A percentile compares a stretch with the other conserved stretches of the same genome.
phyloP scores from a whole-genome alignment of 2,329 filamentous ascomycete species.

The Fusarium sambucinum region DNA sequence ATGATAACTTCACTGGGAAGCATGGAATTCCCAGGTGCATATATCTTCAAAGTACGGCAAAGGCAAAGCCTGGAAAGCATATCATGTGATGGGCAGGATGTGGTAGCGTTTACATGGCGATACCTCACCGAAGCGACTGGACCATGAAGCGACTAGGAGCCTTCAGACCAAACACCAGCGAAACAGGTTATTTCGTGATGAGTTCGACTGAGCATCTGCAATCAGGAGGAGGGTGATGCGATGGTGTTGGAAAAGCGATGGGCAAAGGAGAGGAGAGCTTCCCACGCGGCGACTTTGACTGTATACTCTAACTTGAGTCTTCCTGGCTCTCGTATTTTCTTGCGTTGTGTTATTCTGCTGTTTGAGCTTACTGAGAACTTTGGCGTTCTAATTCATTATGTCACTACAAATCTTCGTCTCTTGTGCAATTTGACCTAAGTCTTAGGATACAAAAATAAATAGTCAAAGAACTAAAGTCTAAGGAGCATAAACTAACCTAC shows the following conservation, averaged over 20 bases:
- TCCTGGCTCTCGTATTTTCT: conserved; percentile 41
- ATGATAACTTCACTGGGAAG: conserved; percentile 32
- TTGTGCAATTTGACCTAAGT: background rate
- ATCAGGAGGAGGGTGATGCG: conserved; percentile 8
- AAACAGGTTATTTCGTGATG: background rate
- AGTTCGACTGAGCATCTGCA: conserved; percentile 3
- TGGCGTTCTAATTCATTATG: conserved; percentile 33
- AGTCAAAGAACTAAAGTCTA: no score
- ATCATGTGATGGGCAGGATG: conserved; percentile 19
- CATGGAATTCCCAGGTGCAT: conserved; percentile 27
- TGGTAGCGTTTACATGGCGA: conserved; percentile 23
- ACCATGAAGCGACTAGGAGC: background rate
- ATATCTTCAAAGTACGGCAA: conserved; percentile 20
- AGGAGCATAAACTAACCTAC: no score
- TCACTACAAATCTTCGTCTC: conserved; percentile 15
- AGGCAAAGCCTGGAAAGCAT: conserved; percentile 38
- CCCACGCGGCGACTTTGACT: conserved; percentile 38
- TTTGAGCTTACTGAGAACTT: conserved; percentile 40
- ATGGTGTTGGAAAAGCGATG: conserved; percentile 33
- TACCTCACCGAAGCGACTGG: conserved; percentile 4
- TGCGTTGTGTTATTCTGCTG: conserved; percentile 37
- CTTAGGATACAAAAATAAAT: no score
- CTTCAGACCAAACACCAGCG: background rate
- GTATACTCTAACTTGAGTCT: conserved; percentile 45
- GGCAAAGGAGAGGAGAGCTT: conserved; percentile 20